phyloP scores from a whole-genome alignment of 2,329 filamentous ascomycete species.

The Epichloe uncinata region DNA sequence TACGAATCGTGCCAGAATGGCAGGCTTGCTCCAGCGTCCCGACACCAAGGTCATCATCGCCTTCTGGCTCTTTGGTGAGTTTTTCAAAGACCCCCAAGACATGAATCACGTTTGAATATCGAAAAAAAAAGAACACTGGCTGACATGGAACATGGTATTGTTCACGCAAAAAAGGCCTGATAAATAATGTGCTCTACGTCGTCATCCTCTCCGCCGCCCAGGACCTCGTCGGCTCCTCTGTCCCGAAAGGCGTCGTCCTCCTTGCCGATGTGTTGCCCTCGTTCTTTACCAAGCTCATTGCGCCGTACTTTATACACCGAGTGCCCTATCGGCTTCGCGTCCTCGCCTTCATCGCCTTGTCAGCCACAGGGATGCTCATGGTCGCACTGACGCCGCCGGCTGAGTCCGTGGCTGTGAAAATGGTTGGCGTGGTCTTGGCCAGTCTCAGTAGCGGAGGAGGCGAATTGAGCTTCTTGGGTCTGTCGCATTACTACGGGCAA shows the following conservation, averaged over 20 bases:
- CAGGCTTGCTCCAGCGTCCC: conserved; percentile 48
- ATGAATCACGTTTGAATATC: background rate
- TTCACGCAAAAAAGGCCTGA: conserved; percentile 26
- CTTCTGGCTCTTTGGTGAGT: conserved; percentile 85
- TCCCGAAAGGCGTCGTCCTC: conserved; percentile 86
- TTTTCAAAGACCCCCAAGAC: background rate
- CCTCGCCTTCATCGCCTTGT: conserved; percentile 59
- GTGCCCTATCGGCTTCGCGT: conserved; percentile 71
- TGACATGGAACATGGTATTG: background rate
- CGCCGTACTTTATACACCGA: conserved; percentile 85
- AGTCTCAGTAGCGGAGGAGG: conserved; percentile 77
- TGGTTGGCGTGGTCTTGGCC: conserved; percentile 72
- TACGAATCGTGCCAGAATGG: conserved; percentile 54
- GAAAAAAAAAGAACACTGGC: background rate
- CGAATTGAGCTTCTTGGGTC: conserved; percentile 77
- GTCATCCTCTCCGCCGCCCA: conserved; percentile 91
- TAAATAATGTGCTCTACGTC: conserved; percentile 97
- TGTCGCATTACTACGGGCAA: conserved; percentile 88
- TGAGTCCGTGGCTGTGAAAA: conserved; percentile 56
- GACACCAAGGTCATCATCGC: conserved; percentile 61
- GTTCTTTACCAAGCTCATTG: conserved; percentile 75
- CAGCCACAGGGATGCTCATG: conserved; percentile 75
- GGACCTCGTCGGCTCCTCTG: conserved; percentile 79
- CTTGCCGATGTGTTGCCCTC: conserved; percentile 87
- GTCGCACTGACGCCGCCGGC: conserved; percentile 64